These are phyloP conservation scores for Gynandropsis gynandra DNA, from an alignment of 345 rosid species.

Conservation along the genomic window DNA sequence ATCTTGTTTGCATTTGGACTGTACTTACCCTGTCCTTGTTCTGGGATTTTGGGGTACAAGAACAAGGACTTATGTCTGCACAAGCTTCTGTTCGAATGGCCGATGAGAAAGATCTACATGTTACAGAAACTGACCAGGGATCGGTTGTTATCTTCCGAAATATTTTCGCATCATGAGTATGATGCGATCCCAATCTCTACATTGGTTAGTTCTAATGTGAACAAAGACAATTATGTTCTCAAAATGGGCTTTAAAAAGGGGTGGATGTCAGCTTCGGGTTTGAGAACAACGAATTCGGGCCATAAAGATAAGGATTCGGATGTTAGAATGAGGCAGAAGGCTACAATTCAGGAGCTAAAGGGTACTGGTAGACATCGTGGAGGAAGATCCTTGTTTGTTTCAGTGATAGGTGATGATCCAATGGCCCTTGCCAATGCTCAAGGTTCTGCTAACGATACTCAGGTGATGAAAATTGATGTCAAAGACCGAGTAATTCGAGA, in stretches of 20 bases:
- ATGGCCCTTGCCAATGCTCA: too few relatives aligned
- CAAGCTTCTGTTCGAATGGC: constrained; percentile 44
- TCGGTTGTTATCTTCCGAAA: constrained; percentile 38
- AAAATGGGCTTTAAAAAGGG: constrained; percentile 28
- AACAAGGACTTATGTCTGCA: constrained; percentile 38
- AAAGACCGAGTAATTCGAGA: too few relatives aligned
- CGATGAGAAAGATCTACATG: constrained; percentile 38
- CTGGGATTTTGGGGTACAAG: constrained; percentile 41
- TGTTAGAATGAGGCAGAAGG: constrained; percentile 39
- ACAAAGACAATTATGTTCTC: constrained; percentile 15
- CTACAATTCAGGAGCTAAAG: constrained; percentile 42
- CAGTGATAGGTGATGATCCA: too few relatives aligned
- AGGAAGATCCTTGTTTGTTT: constrained; percentile 15
- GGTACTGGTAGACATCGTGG: constrained; percentile 35
- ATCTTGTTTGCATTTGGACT: constrained; percentile 37
- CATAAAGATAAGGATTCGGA: constrained; percentile 36
- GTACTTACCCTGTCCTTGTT: constrained; percentile 56
- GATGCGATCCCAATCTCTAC: constrained; percentile 19
- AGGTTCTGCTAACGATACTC: constrained; percentile 12
- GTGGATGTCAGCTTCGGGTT: constrained; percentile 23
- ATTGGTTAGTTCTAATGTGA: constrained; percentile 9
- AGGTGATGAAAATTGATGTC: constrained; percentile 26
- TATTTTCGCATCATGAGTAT: constrained; percentile 27
- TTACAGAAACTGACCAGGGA: constrained; percentile 39
- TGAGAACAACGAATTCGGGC: constrained; percentile 23